These are phyloP conservation scores for Pythium coloratum DNA, from an alignment of 352 stramenopile genomes.

Conservation along the genomic window DNA sequence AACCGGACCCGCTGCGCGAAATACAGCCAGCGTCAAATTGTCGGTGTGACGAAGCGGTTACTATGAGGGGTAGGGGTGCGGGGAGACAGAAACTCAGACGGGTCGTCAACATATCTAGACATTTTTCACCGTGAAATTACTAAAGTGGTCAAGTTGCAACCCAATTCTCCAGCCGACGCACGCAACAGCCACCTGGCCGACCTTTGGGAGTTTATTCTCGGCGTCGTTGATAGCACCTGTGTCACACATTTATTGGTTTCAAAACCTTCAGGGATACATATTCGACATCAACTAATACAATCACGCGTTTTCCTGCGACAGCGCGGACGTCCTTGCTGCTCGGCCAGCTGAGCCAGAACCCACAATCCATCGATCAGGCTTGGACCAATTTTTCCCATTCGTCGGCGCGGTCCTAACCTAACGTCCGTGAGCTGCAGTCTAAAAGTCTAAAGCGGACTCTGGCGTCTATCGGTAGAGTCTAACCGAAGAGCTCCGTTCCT, in stretches of 20 bases:
- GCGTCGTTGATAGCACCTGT: background rate
- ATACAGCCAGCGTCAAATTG: constrained; percentile 19
- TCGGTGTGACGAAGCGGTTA: constrained; percentile 9
- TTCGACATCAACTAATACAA: background rate
- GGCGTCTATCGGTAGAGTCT: too few species aligned
- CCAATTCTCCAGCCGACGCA: background rate
- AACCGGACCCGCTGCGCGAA: background rate
- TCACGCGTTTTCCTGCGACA: background rate
- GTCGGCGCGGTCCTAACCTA: background rate
- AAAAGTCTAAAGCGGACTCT: background rate
- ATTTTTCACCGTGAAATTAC: background rate
- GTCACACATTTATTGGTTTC: background rate
- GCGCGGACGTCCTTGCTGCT: too few species aligned
- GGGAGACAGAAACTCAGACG: background rate
- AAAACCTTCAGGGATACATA: background rate
- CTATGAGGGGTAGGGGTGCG: constrained; percentile 1
- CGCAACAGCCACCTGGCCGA: background rate
- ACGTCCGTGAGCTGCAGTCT: background rate
- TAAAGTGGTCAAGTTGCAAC: background rate
- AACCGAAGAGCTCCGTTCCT: background rate
- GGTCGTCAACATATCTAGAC: background rate
- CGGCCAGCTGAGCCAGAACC: background rate
- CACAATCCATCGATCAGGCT: constrained; percentile 3
- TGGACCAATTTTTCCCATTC: background rate
- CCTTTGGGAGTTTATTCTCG: background rate